Evolutionary conservation across 768 basidiomycete genomes (phyloP).

Genomic region (Infundibulicybe gibba): DNA sequence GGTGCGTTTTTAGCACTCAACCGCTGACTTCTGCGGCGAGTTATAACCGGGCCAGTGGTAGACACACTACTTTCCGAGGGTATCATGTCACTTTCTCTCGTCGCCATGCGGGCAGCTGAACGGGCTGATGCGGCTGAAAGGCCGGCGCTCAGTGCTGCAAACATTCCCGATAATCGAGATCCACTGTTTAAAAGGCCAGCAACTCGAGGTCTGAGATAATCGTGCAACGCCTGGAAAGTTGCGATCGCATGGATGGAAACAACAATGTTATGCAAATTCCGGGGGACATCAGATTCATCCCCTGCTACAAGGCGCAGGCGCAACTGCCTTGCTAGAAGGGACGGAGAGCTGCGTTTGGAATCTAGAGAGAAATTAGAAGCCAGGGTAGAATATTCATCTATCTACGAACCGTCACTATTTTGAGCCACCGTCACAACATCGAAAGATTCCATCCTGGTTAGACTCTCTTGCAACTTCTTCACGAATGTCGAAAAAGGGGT

Average conservation of each 20-base stretch:
- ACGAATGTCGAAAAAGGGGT: constrained; percentile 76
- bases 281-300: constrained; percentile 86
- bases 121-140: constrained; percentile 50
- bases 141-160: constrained; percentile 84
- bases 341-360: constrained; percentile 87
- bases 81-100: constrained; percentile 12
- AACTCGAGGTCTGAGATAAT: constrained; percentile 90
- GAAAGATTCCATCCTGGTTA: constrained; percentile 94
- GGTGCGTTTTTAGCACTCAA: constrained; percentile 65
- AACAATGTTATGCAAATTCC: constrained; percentile 83
- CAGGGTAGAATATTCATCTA: constrained; percentile 1
- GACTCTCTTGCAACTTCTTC: constrained; percentile 93
- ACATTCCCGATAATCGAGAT: constrained; percentile 80
- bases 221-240: constrained; percentile 94
- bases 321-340: constrained; percentile 88
- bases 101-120: constrained; percentile 27
- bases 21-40: constrained; percentile 77
- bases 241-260: constrained; percentile 99
- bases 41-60: constrained; percentile 20
- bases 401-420: constrained; percentile 67
- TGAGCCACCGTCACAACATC: constrained; percentile 90
- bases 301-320: constrained; percentile 87
- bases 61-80: constrained; percentile 24
- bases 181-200: constrained; percentile 62
- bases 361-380: constrained; percentile 38